These are phyloP conservation scores for Lepidium campestre DNA, from an alignment of 441 rosid species.

Conservation along the genomic window DNA sequence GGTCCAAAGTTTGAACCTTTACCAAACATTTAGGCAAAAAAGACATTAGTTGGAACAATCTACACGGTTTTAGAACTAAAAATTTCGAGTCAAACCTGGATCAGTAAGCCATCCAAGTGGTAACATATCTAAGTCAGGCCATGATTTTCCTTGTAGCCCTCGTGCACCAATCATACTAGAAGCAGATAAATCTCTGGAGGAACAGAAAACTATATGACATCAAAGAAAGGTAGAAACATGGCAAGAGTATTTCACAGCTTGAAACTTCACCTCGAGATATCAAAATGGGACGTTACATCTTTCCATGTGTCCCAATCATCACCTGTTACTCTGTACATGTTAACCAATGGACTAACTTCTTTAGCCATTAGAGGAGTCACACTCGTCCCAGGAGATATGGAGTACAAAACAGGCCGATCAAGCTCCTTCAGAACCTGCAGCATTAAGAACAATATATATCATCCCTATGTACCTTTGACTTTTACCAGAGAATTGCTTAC, in stretches of 20 bases:
- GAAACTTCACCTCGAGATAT: slow-evolving; percentile 54
- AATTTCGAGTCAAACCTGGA: slow-evolving; percentile 39
- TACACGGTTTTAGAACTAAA: not conserved
- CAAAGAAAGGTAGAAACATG: not conserved
- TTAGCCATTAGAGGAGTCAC: slow-evolving; percentile 81
- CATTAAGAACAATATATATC: not conserved
- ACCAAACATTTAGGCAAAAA: slow-evolving; percentile 10
- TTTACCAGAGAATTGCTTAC: not conserved
- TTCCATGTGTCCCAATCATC: slow-evolving; percentile 96
- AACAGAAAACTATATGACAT: slow-evolving; percentile 10
- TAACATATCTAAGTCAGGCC: slow-evolving; percentile 93
- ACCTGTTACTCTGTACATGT: slow-evolving; percentile 85
- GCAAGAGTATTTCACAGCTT: not conserved
- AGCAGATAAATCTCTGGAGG: slow-evolving; percentile 56
- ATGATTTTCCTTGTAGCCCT: slow-evolving; percentile 71
- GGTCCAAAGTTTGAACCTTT: slow-evolving; percentile 74
- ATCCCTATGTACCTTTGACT: slow-evolving; percentile 1
- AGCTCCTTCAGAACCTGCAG: slow-evolving; percentile 66
- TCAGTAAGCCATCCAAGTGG: slow-evolving; percentile 91
- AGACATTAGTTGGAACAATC: not conserved
- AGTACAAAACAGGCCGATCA: slow-evolving; percentile 64
- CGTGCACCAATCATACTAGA: slow-evolving; percentile 59
- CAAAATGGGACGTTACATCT: slow-evolving; percentile 76
- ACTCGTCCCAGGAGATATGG: slow-evolving; percentile 87
- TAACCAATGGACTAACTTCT: slow-evolving; percentile 55